Base-by-base conservation (phyloP, 306 rosid species). In the Acacia confusa region DNA sequence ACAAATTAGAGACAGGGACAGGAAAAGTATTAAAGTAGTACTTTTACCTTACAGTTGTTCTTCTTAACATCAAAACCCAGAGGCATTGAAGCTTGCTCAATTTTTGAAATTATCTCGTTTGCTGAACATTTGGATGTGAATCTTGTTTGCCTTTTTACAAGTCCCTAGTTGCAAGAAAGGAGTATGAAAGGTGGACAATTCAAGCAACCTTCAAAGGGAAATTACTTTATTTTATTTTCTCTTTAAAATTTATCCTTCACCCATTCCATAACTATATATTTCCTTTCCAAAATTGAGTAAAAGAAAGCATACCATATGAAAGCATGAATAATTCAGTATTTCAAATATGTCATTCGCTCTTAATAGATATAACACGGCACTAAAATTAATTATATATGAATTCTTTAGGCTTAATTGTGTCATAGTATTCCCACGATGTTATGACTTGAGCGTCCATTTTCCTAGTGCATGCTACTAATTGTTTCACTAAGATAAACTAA, bases 11-110 rank as follows among this genome's bases (percentile, higher is more conserved):
- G 40, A 64, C 45, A 52, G 58, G 45, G 65, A 63, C 60, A 65
- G 72, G 76, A 44, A 78, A 64, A 38, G 40, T 47, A 76, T 34
- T 34, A 78, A 64, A 38, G 40, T 47, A 76, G 41, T 34, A 78
- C 30, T 74, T 65, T 25, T 81, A 93, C 99, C 98, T 95, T 95
- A 83, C 74, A 88, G 83, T 95, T 93, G 86, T 87, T 93, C 79
- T 90, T 93, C 95, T 90, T 95, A 47, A 95, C 95, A 79, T 84
- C 97, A 85, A 93, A 95, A 80, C 99, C 99, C 84, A 95, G 71
- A 64, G 98, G 99, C 47, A 61, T 87, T 58, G 97, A 97, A 70
- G 97, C 84, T 86, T 86, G 61, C 86, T 93, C 94, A 34, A 95
- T 95, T 83, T 89, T 90, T 48, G 98, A 79, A 78, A 95, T 86